Conservation (phyloP, 805 yeast species). For the Sugiyamaella americana region DNA sequence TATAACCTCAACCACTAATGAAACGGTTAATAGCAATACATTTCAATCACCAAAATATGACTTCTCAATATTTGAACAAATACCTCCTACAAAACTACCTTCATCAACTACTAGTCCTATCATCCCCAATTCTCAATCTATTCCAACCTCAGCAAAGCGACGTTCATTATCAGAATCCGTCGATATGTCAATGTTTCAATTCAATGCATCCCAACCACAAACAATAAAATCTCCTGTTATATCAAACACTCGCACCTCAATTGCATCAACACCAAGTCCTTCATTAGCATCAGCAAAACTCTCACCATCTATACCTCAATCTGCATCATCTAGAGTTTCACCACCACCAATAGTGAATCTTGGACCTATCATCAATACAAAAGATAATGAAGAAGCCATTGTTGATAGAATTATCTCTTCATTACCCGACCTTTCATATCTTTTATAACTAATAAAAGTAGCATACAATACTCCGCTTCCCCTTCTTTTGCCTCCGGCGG, state of each 20-base stretch:
- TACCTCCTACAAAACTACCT: not conserved
- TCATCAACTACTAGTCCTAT: not conserved
- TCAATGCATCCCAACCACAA: not conserved
- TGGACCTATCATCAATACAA: not conserved
- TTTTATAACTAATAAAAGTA: too few relatives aligned
- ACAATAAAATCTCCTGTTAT: not conserved
- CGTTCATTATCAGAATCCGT: too few relatives aligned
- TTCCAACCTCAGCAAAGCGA: too few relatives aligned
- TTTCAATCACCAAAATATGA: not conserved
- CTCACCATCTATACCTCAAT: not conserved
- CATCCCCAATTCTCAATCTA: not conserved
- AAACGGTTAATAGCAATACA: not conserved
- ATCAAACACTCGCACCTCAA: constrained; percentile 5
- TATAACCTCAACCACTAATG: not conserved
- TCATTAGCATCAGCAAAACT: constrained; percentile 1
- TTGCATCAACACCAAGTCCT: constrained; percentile 6
- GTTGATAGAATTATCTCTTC: constrained; percentile 18
- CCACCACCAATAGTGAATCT: not conserved
- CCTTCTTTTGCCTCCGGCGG: too few relatives aligned
- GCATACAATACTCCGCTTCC: too few relatives aligned
- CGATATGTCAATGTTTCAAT: not conserved
- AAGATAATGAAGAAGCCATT: constrained; percentile 20
- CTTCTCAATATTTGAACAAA: not conserved
- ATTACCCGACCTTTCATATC: constrained; percentile 24
- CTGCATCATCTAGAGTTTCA: not conserved